A percentile compares a stretch with the other conserved stretches of the same genome.
Evolutionary conservation across 495 filamentous ascomycete species (phyloP).

Genomic region (Halenospora varia): DNA sequence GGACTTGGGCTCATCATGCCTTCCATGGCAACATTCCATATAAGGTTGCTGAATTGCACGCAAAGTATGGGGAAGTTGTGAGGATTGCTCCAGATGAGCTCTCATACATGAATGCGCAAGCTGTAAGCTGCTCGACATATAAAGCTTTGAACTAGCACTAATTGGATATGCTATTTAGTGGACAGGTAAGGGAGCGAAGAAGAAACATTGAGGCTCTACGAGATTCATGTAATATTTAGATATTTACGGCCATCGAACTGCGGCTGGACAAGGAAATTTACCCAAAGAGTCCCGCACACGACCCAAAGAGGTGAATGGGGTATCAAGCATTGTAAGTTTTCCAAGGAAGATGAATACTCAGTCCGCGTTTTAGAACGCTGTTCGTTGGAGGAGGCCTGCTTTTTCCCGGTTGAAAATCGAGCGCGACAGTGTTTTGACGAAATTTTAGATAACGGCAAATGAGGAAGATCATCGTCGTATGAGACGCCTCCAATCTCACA

Average conservation of each 20-base stretch:
- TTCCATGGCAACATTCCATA: not conserved
- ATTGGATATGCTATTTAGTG: not conserved
- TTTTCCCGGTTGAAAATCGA: too few relatives aligned
- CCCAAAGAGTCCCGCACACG: not conserved
- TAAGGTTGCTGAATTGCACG: conserved; percentile 29
- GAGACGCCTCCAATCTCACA: conserved; percentile 47
- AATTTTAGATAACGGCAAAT: not conserved
- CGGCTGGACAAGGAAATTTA: not conserved
- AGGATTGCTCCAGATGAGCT: conserved; percentile 51
- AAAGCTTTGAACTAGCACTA: not conserved
- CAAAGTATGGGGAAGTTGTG: conserved; percentile 48
- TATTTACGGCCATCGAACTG: not conserved
- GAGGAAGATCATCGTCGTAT: conserved; percentile 33
- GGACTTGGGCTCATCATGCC: not conserved
- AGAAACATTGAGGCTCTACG: not conserved
- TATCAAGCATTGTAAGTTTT: not conserved
- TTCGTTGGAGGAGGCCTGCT: too few relatives aligned
- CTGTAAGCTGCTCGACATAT: conserved; percentile 15
- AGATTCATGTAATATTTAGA: not conserved
- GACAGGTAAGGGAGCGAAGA: not conserved
- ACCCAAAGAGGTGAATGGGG: not conserved
- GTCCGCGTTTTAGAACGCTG: not conserved
- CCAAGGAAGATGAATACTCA: not conserved
- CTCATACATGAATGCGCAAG: conserved; percentile 41
- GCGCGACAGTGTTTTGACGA: not conserved